Percentiles rank a stretch among this genome's conserved stretches.
Conservation (phyloP, 306 rosid genomes). For the Cucurbita maxima region DNA sequence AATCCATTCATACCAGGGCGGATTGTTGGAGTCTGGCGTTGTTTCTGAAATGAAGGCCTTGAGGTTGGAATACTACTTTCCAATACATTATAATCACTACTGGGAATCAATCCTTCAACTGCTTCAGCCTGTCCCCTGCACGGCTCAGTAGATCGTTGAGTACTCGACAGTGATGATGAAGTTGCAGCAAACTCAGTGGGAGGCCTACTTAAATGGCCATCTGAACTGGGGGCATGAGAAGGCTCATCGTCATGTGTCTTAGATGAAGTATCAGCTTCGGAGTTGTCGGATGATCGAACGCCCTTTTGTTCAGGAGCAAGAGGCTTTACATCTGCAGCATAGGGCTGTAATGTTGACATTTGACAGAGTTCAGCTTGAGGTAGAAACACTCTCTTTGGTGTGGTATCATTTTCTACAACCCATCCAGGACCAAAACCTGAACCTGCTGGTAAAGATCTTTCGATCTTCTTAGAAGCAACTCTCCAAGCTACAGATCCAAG, state of each 20-base stretch:
- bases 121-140: slow-evolving; percentile 15
- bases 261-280: slow-evolving; percentile 12
- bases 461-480: slow-evolving; percentile 35
- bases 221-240: slow-evolving; percentile 11
- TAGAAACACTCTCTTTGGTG: slow-evolving; percentile 11
- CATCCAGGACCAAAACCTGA: slow-evolving; percentile 49
- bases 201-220: slow-evolving; percentile 15
- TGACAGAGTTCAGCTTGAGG: slow-evolving; percentile 12
- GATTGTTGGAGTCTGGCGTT: slow-evolving; percentile 4
- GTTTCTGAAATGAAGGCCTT: slow-evolving; percentile 22
- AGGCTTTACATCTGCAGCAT: slow-evolving; percentile 10
- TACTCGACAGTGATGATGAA: slow-evolving; percentile 7
- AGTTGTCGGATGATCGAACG: slow-evolving; percentile 15
- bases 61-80: slow-evolving; percentile 22
- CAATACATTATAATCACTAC: slow-evolving; percentile 13
- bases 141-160: slow-evolving; percentile 12
- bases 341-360: slow-evolving; percentile 12
- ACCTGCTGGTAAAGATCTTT: slow-evolving; percentile 29
- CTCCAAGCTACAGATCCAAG: slow-evolving; percentile 46
- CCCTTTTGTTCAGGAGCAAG: slow-evolving; percentile 11
- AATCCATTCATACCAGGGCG: slow-evolving; percentile 33
- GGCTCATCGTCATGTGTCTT: slow-evolving; percentile 14
- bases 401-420: slow-evolving; percentile 45
- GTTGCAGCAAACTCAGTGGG: slow-evolving; percentile 13
- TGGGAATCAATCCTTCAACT: slow-evolving; percentile 20